A percentile compares a stretch with the other conserved stretches of the same genome.
These are phyloP conservation scores for Collybia mongolica DNA, from an alignment of 768 basidiomycete species.

Conservation along the genomic window DNA sequence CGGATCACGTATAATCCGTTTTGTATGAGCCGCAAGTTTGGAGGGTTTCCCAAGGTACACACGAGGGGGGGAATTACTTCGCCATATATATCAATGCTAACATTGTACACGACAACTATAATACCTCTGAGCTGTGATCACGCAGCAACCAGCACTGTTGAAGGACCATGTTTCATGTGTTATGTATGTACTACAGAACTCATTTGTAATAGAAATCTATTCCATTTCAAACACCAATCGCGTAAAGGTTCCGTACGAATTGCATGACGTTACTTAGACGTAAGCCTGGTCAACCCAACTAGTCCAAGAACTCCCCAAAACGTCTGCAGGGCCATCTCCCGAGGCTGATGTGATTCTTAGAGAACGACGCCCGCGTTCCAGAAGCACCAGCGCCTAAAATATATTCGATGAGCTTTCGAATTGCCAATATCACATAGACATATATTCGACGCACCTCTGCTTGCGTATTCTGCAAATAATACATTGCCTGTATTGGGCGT, in stretches of 20 bases:
- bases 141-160: no score
- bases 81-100: no score
- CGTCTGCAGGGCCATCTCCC: constrained; percentile 17
- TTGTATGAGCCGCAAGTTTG: background rate
- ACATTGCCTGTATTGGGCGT: constrained; percentile 25
- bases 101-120: no score
- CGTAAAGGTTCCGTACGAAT: background rate
- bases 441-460: constrained; percentile 12
- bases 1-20: background rate
- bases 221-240: background rate
- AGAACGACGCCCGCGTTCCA: constrained; percentile 23
- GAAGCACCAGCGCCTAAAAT: constrained; percentile 19
- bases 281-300: constrained; percentile 23
- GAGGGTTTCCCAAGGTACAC: background rate
- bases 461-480: constrained; percentile 22
- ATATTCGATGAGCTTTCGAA: background rate
- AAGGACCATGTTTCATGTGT: no score
- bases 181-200: no score
- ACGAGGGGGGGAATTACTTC: no score
- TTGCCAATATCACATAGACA: background rate
- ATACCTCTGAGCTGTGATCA: no score
- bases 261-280: constrained; percentile 7
- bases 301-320: constrained; percentile 20
- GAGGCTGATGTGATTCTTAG: constrained; percentile 17
- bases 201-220: background rate